Percentiles rank a stretch among this genome's conserved stretches.
These are phyloP conservation scores for Leishmania tropica DNA, from an alignment of 208 protist genomes.

Conservation along the genomic window DNA sequence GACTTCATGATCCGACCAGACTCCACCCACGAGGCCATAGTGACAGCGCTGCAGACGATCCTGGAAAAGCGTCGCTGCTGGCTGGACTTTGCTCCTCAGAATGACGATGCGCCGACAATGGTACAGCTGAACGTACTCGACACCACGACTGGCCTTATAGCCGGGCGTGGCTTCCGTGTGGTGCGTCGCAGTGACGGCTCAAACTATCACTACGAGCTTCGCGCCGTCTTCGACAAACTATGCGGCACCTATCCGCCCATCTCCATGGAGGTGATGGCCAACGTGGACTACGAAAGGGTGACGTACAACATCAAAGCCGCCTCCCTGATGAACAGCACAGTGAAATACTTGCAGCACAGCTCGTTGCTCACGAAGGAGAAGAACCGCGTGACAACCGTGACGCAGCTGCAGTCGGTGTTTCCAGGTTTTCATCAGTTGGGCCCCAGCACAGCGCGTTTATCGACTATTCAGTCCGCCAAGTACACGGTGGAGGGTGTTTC, in stretches of 20 bases:
- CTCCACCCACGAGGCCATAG: constrained; percentile 31
- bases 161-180: constrained; percentile 62
- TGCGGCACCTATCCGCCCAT: constrained; percentile 55
- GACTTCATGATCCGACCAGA: constrained; percentile 34
- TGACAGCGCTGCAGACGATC: constrained; percentile 31
- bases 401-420: constrained; percentile 77
- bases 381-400: constrained; percentile 60
- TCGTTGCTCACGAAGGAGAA: constrained; percentile 61
- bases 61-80: constrained; percentile 21
- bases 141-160: constrained; percentile 39
- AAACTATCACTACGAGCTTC: constrained; percentile 53
- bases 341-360: constrained; percentile 60
- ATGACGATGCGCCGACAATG: constrained; percentile 21
- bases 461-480: constrained; percentile 26
- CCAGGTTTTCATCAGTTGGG: constrained; percentile 66
- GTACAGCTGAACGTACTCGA: constrained; percentile 63
- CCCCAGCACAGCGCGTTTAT: constrained; percentile 18
- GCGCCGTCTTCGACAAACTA: constrained; percentile 55
- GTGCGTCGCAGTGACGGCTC: constrained; percentile 37
- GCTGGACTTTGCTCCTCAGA: constrained; percentile 28
- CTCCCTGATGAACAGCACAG: constrained; percentile 31
- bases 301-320: constrained; percentile 54
- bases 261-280: constrained; percentile 82
- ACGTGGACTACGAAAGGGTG: constrained; percentile 82
- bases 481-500: constrained; percentile 30